phyloP scores from a whole-genome alignment of 2,329 filamentous ascomycete genomes.

The Thielaviopsis euricoi region DNA sequence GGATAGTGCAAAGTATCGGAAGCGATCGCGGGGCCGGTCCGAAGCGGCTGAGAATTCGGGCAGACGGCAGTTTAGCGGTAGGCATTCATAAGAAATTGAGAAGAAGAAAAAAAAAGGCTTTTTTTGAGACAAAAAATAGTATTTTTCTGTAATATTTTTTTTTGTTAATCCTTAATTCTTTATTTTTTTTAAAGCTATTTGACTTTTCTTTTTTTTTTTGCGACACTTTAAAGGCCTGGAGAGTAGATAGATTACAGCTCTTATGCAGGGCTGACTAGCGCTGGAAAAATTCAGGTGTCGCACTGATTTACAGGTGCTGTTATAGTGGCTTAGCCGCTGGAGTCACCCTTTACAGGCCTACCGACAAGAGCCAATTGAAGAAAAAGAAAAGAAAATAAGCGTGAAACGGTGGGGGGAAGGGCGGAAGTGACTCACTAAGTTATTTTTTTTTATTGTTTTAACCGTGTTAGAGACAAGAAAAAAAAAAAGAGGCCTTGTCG shows the following conservation, averaged over 20 bases:
- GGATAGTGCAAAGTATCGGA: background rate
- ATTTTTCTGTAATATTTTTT: background rate
- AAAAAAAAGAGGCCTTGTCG: background rate
- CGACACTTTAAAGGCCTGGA: background rate
- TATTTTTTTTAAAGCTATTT: background rate
- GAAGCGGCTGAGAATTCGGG: slow-evolving; percentile 3
- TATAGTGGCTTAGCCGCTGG: background rate
- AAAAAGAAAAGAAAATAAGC: background rate
- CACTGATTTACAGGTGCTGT: background rate
- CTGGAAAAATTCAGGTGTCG: background rate
- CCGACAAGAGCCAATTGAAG: too few relatives aligned
- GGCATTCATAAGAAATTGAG: slow-evolving; percentile 4
- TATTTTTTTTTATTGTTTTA: background rate
- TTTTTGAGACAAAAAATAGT: background rate
- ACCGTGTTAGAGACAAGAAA: background rate
- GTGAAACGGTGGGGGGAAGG: too few relatives aligned
- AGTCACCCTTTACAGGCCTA: background rate
- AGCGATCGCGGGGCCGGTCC: background rate
- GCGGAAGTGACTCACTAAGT: background rate
- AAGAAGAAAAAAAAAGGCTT: background rate
- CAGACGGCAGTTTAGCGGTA: background rate
- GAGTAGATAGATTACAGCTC: background rate
- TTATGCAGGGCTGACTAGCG: background rate
- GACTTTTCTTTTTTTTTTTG: background rate
- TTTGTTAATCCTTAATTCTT: background rate